Conservation (phyloP, 495 filamentous ascomycete species). For the Aspergillus saccharolyticus region DNA sequence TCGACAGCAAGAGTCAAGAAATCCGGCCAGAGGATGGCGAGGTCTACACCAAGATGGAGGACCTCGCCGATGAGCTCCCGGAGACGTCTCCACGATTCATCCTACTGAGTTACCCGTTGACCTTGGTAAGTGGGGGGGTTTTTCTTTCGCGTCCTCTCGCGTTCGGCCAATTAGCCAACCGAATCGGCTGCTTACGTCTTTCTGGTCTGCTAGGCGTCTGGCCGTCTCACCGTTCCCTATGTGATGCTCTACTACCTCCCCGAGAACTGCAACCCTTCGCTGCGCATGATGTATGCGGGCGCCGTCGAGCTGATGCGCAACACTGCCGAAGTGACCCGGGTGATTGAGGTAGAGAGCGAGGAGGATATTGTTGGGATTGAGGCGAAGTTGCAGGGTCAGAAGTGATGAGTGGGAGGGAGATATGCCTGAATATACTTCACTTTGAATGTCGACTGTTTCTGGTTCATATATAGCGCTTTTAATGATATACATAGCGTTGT, state of each 20-base stretch:
- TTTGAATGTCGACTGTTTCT: not conserved
- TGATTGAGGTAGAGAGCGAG: conserved; percentile 70
- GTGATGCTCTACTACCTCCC: conserved; percentile 92
- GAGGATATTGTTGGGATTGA: conserved; percentile 77
- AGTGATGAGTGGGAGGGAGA: conserved; percentile 15
- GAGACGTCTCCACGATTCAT: conserved; percentile 86
- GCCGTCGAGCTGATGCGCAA: conserved; percentile 93
- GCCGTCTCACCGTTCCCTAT: conserved; percentile 70
- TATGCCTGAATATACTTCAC: not conserved
- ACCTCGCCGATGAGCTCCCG: conserved; percentile 84
- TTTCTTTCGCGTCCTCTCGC: conserved; percentile 3
- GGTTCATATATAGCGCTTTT: not conserved
- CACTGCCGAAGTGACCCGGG: conserved; percentile 74
- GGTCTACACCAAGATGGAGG: conserved; percentile 72
- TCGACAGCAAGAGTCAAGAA: conserved; percentile 82
- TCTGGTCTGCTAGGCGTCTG: conserved; percentile 44
- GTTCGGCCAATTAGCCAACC: no score
- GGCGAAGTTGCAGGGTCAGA: conserved; percentile 52
- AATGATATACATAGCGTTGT: not conserved
- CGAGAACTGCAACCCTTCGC: conserved; percentile 74
- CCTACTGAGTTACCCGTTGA: conserved; percentile 83
- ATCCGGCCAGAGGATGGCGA: conserved; percentile 71
- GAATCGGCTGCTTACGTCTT: no score
- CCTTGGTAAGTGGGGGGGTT: conserved; percentile 53
- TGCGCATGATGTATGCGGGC: conserved; percentile 90